phyloP scores from a whole-genome alignment of 345 rosid species.

The Brassica carinata region DNA sequence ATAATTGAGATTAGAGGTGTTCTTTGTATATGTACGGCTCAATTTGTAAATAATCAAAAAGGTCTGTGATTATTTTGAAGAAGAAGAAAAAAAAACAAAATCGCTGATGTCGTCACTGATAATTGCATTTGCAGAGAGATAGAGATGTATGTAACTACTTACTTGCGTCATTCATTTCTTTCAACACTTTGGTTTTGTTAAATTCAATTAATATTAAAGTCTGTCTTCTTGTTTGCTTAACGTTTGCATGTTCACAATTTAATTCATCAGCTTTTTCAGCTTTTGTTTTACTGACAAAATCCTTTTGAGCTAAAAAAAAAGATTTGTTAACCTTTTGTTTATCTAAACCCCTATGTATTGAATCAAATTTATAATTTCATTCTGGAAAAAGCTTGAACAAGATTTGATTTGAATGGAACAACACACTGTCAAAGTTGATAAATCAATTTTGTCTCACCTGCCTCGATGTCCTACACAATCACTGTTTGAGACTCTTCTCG shows the following conservation, averaged over 20 bases:
- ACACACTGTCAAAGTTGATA: constrained; percentile 36
- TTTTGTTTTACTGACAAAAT: constrained; percentile 30
- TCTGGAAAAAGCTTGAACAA: background rate
- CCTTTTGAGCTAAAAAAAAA: constrained; percentile 1
- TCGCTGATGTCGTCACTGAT: background rate
- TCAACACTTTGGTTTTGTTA: constrained; percentile 17
- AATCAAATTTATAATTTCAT: background rate
- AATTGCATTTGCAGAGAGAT: background rate
- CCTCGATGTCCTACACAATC: constrained; percentile 36
- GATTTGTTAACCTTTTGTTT: background rate
- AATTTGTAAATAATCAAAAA: constrained; percentile 40
- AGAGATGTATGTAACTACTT: constrained; percentile 23
- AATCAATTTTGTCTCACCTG: constrained; percentile 42
- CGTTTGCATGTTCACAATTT: constrained; percentile 40
- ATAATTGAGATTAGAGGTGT: constrained; percentile 25
- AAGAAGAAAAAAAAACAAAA: too few relatives aligned
- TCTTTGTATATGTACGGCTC: constrained; percentile 44
- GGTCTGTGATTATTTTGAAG: constrained; percentile 23
- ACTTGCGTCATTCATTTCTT: constrained; percentile 38
- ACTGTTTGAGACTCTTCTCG: constrained; percentile 39
- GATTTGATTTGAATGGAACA: constrained; percentile 34
- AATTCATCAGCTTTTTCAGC: constrained; percentile 40
- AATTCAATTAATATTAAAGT: background rate
- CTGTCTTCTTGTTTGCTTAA: constrained; percentile 17
- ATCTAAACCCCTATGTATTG: background rate